phyloP scores from a whole-genome alignment of 208 protist species.

The Sergeia podlipaevii region DNA sequence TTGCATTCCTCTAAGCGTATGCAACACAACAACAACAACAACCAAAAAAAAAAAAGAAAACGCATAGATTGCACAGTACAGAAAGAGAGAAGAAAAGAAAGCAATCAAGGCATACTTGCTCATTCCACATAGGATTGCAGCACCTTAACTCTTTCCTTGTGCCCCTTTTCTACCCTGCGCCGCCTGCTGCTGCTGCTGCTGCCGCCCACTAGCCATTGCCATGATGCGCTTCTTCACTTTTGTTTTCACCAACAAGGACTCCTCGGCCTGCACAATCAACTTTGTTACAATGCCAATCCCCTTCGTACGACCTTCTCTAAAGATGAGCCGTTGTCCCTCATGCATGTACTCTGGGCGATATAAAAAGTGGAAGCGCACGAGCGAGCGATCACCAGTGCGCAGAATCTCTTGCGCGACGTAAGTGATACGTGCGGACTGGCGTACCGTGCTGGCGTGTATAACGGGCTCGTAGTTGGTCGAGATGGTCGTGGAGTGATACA shows the following conservation, averaged over 20 bases:
- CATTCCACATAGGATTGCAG: neutral
- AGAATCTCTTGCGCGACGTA: slow-evolving; percentile 89
- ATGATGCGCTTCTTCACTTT: slow-evolving; percentile 36
- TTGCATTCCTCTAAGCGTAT: neutral
- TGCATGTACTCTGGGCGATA: slow-evolving; percentile 94
- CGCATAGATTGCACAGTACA: neutral
- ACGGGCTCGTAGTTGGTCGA: slow-evolving; percentile 95
- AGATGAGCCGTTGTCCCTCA: slow-evolving; percentile 89
- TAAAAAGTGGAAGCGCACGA: slow-evolving; percentile 94
- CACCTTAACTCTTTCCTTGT: slow-evolving; percentile 6
- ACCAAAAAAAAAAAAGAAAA: slow-evolving; percentile 9
- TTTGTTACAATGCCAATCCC: slow-evolving; percentile 88
- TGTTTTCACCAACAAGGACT: slow-evolving; percentile 37
- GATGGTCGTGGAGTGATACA: slow-evolving; percentile 98
- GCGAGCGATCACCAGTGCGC: slow-evolving; percentile 92
- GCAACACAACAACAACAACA: neutral
- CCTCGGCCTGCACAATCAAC: slow-evolving; percentile 45
- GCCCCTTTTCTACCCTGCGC: slow-evolving; percentile 7
- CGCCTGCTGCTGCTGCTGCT: slow-evolving; percentile 12
- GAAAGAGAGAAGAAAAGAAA: slow-evolving; percentile 5
- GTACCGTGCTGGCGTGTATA: slow-evolving; percentile 93
- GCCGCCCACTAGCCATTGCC: no score
- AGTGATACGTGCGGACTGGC: slow-evolving; percentile 85
- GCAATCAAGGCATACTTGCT: neutral
- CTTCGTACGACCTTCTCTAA: slow-evolving; percentile 94